phyloP scores from a whole-genome alignment of 1,139 yeast genomes.

The Scheffersomyces insectosa region DNA sequence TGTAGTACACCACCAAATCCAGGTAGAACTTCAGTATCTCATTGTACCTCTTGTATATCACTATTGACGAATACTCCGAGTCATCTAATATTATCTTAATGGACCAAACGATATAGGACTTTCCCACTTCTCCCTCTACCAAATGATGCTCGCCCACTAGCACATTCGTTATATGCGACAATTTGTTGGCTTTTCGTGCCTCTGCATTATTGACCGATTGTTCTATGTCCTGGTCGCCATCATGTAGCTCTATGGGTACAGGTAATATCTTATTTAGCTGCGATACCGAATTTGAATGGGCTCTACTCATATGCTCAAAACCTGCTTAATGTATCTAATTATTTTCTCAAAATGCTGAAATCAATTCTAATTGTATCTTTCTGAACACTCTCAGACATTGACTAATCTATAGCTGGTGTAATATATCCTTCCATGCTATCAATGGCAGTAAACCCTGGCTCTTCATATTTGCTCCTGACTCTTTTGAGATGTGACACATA shows the following conservation, averaged over 20 bases:
- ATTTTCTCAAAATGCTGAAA: no score
- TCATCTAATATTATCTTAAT: slow-evolving; percentile 46
- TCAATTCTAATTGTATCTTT: no score
- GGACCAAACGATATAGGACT: slow-evolving; percentile 50
- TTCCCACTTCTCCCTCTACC: slow-evolving; percentile 35
- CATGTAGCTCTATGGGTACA: slow-evolving; percentile 35
- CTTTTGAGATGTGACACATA: no score
- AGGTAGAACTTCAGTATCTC: slow-evolving; percentile 58
- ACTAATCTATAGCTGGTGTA: no score
- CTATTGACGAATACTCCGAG: slow-evolving; percentile 47
- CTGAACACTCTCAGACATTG: no score
- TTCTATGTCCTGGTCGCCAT: slow-evolving; percentile 31
- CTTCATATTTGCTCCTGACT: no score
- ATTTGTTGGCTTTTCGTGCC: slow-evolving; percentile 16
- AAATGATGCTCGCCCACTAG: slow-evolving; percentile 41
- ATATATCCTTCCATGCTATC: no score
- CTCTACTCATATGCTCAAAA: slow-evolving; percentile 1
- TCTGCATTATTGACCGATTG: slow-evolving; percentile 9
- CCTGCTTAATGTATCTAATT: no score
- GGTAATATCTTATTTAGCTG: slow-evolving; percentile 38
- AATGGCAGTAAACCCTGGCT: no score
- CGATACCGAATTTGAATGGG: slow-evolving; percentile 14
- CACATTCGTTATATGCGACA: slow-evolving; percentile 38
- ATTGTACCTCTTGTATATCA: slow-evolving; percentile 60
- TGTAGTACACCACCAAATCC: slow-evolving; percentile 32